phyloP scores from a whole-genome alignment of 139 green algal genomes.

The Parachlorella kessleri region DNA sequence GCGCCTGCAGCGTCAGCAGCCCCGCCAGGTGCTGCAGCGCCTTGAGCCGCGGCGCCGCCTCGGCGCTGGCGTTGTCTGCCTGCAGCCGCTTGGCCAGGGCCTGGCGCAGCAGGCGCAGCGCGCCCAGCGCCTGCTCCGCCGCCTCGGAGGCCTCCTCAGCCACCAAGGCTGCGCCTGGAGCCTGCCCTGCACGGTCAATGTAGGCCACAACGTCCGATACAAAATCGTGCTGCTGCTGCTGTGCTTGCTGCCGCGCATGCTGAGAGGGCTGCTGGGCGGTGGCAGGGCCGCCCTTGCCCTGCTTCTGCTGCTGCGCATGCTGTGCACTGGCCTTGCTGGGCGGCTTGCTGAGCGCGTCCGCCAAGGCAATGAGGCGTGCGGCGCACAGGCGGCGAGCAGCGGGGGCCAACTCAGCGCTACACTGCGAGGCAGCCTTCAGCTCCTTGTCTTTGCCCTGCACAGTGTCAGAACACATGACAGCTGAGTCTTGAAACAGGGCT shows the following conservation, averaged over 20 bases:
- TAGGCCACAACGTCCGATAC: conserved; percentile 15
- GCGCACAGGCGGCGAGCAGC: conserved; percentile 49
- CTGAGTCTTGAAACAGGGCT: too few relatives aligned
- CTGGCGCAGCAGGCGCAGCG: conserved; percentile 3
- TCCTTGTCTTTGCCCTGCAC: conserved; percentile 25
- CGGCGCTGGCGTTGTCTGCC: not conserved
- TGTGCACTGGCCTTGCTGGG: not conserved
- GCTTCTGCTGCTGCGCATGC: not conserved
- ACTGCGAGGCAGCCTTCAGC: conserved; percentile 7
- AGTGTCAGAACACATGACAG: too few relatives aligned
- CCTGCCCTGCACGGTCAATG: conserved; percentile 1
- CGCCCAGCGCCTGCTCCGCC: conserved; percentile 6
- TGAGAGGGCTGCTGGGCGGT: not conserved
- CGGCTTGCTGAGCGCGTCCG: conserved; percentile 27
- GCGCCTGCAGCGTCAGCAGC: conserved; percentile 66
- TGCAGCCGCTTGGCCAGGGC: not conserved
- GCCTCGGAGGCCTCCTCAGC: not conserved
- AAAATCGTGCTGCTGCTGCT: conserved; percentile 19
- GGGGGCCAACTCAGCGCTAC: conserved; percentile 8
- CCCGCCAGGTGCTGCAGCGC: conserved; percentile 51
- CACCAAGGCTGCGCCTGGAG: not conserved
- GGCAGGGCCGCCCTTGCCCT: not conserved
- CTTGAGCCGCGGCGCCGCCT: conserved; percentile 35
- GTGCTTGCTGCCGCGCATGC: not conserved
- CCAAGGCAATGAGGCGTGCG: conserved; percentile 48